phyloP scores from a whole-genome alignment of 2,329 filamentous ascomycete species.

The Rhynchosporium secalis region DNA sequence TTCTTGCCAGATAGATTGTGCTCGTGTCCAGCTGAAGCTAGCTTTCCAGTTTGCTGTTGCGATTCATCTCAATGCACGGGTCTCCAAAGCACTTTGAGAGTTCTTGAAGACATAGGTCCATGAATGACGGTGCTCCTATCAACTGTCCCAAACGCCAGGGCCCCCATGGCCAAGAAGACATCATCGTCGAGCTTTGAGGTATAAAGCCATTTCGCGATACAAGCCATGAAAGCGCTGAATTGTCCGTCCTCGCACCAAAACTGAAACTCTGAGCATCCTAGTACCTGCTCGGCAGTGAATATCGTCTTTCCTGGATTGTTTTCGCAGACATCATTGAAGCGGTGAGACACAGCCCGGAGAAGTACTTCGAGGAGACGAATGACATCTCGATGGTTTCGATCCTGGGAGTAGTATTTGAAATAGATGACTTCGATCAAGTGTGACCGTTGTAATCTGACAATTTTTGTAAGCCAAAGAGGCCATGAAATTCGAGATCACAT shows the following conservation, averaged over 20 bases:
- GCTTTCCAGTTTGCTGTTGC: neutral
- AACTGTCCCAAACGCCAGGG: neutral
- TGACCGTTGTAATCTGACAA: neutral
- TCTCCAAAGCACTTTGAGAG: neutral
- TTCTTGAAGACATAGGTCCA: neutral
- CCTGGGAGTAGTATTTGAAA: neutral
- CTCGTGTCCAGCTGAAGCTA: neutral
- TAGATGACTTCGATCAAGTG: neutral
- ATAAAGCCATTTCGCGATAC: neutral
- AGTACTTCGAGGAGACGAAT: conserved; percentile 7
- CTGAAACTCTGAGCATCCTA: neutral
- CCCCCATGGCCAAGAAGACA: neutral
- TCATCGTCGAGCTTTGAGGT: neutral
- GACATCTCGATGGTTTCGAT: neutral
- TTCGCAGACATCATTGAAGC: conserved; percentile 7
- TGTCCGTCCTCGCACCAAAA: neutral
- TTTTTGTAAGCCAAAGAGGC: neutral
- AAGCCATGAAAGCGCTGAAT: neutral
- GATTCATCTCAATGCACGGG: neutral
- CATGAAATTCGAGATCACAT: neutral
- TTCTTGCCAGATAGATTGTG: conserved; percentile 1
- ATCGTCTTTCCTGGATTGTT: neutral
- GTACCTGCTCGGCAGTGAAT: conserved; percentile 1
- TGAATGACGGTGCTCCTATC: conserved; percentile 1
- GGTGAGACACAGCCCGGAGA: neutral